Conservation (phyloP, 768 basidiomycete genomes). For the Macrolepiota fuliginosa region DNA sequence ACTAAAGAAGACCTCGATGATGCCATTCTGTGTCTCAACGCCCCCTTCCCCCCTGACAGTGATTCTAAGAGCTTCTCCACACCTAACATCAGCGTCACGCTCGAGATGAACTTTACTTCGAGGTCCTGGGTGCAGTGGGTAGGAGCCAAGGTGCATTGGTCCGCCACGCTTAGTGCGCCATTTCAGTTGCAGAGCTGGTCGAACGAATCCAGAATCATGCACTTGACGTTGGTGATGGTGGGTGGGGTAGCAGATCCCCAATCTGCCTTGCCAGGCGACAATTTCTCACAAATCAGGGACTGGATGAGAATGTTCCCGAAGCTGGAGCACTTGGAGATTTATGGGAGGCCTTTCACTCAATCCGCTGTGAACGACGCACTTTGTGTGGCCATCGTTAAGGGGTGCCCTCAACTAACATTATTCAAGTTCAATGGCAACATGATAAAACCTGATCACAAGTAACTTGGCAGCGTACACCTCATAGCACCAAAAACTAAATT, state of each 20-base stretch:
- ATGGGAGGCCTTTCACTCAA: neutral
- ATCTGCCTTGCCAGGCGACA: neutral
- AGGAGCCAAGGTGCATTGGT: neutral
- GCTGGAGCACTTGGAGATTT: neutral
- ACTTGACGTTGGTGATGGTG: neutral
- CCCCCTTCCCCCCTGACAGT: neutral
- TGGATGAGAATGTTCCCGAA: neutral
- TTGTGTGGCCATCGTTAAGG: neutral
- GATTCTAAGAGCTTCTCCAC: neutral
- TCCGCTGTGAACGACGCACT: neutral
- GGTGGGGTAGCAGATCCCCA: too few relatives aligned
- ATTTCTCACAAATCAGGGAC: neutral
- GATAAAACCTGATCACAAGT: too few relatives aligned
- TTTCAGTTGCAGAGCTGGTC: too few relatives aligned
- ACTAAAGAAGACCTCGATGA: neutral
- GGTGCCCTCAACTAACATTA: neutral
- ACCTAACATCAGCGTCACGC: neutral
- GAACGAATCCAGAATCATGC: neutral
- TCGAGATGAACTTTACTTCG: too few relatives aligned
- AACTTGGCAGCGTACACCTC: too few relatives aligned
- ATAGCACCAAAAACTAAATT: too few relatives aligned
- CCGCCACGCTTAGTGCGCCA: too few relatives aligned
- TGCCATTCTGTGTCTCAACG: neutral
- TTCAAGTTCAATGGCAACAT: neutral
- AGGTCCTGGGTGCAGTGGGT: too few relatives aligned